Conservation (phyloP, 352 stramenopile genomes). For the Thalassiosira livingstoniorum region DNA sequence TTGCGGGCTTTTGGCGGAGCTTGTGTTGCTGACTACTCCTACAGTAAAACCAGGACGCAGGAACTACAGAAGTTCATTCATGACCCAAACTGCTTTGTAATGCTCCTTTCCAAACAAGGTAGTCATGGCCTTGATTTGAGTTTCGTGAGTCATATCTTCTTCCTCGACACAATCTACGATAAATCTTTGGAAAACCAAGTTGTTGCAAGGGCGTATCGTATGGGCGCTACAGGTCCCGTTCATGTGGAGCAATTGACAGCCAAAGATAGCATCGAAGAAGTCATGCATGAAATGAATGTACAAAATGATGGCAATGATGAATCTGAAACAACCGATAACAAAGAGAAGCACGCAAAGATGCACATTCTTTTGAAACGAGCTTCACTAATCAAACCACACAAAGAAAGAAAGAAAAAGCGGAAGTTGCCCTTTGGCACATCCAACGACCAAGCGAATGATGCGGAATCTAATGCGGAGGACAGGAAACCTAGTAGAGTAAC, state of each 20-base stretch:
- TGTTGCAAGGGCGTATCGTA: slow-evolving; percentile 94
- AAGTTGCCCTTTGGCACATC: too few relatives aligned
- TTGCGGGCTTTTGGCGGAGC: slow-evolving; percentile 76
- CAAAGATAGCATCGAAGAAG: slow-evolving; percentile 80
- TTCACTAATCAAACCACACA: slow-evolving; percentile 31
- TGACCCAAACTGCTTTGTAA: slow-evolving; percentile 79
- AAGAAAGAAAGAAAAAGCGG: slow-evolving; percentile 1
- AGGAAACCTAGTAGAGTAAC: too few relatives aligned
- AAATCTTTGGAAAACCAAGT: slow-evolving; percentile 95
- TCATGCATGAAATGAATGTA: slow-evolving; percentile 70
- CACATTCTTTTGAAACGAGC: slow-evolving; percentile 43
- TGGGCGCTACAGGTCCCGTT: slow-evolving; percentile 92
- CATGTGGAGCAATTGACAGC: slow-evolving; percentile 89
- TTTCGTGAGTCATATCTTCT: slow-evolving; percentile 98
- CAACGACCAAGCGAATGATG: too few relatives aligned
- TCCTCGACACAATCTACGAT: slow-evolving; percentile 94
- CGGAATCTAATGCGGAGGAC: too few relatives aligned
- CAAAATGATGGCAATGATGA: not conserved
- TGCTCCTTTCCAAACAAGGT: slow-evolving; percentile 94
- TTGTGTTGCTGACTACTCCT: slow-evolving; percentile 84
- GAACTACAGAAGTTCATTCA: slow-evolving; percentile 85
- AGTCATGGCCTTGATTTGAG: slow-evolving; percentile 95
- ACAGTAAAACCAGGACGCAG: slow-evolving; percentile 59
- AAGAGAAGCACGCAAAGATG: slow-evolving; percentile 51
- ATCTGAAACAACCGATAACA: not conserved